Percentiles rank a stretch among this genome's conserved stretches.
Evolutionary conservation across 495 filamentous ascomycete genomes (phyloP).

Genomic region (Lasiosphaeriaceae sp.): DNA sequence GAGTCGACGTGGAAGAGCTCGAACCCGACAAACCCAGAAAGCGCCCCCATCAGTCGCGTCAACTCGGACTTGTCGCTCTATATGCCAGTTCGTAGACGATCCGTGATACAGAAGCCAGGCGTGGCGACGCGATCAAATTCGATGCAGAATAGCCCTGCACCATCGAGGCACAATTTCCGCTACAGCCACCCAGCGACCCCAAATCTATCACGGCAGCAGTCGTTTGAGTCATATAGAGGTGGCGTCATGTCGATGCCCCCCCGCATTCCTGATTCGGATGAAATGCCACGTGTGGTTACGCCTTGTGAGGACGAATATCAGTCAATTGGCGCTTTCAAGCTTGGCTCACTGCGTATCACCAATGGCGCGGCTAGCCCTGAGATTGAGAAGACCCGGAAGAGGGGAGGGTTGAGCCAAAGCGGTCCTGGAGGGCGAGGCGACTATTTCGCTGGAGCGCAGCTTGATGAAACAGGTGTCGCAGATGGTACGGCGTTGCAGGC

Average conservation of each 20-base stretch:
- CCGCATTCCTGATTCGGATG: slow-evolving; percentile 17
- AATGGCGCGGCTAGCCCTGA: slow-evolving; percentile 52
- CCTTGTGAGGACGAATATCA: slow-evolving; percentile 47
- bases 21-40: slow-evolving; percentile 29
- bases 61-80: slow-evolving; percentile 45
- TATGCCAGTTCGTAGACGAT: slow-evolving; percentile 44
- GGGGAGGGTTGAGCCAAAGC: neutral
- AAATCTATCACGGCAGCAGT: slow-evolving; percentile 28
- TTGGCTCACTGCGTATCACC: slow-evolving; percentile 54
- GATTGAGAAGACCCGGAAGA: slow-evolving; percentile 20
- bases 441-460: slow-evolving; percentile 15
- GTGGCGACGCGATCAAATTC: slow-evolving; percentile 39
- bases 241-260: slow-evolving; percentile 33
- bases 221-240: slow-evolving; percentile 31
- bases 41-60: slow-evolving; percentile 28
- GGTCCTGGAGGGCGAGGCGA: slow-evolving; percentile 1
- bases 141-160: slow-evolving; percentile 9
- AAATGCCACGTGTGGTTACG: slow-evolving; percentile 37
- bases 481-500: neutral
- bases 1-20: slow-evolving; percentile 35
- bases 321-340: slow-evolving; percentile 56
- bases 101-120: slow-evolving; percentile 44
- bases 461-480: neutral
- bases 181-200: slow-evolving; percentile 37
- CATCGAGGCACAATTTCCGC: slow-evolving; percentile 24